Evolutionary conservation across 139 green algal genomes (phyloP).

Genomic region (Chlorella sp.): DNA sequence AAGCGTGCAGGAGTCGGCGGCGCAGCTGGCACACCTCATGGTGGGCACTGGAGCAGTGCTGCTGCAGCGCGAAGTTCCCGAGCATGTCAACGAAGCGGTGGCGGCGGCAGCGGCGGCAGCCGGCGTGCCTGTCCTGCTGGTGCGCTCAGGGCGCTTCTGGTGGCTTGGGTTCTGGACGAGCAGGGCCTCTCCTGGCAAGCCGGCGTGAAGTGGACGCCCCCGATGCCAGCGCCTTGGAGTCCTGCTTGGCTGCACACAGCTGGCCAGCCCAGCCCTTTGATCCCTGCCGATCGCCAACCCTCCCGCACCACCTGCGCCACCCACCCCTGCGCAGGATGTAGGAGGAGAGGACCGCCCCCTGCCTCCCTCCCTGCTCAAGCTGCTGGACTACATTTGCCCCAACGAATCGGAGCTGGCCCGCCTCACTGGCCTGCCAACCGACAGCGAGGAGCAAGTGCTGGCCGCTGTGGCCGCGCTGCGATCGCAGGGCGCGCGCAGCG

Average conservation of each 20-base stretch:
- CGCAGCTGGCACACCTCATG: conserved; percentile 10
- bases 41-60: conserved; percentile 56
- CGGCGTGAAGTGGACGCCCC: no score
- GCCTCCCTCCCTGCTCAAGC: conserved; percentile 38
- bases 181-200: neutral
- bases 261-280: no score
- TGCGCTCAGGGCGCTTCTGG: neutral
- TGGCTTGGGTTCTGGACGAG: no score
- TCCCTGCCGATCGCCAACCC: neutral
- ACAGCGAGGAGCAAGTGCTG: conserved; percentile 51
- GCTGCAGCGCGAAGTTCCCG: conserved; percentile 80
- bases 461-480: conserved; percentile 47
- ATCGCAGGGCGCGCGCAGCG: conserved; percentile 38
- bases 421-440: conserved; percentile 44
- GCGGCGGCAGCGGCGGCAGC: conserved; percentile 50
- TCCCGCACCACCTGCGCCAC: neutral
- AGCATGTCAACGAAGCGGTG: conserved; percentile 70
- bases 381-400: conserved; percentile 55
- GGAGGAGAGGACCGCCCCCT: conserved; percentile 63
- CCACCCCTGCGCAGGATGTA: conserved; percentile 40
- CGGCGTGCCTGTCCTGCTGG: conserved; percentile 55
- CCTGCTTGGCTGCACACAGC: no score
- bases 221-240: no score
- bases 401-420: conserved; percentile 72
- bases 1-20: neutral